Evolutionary conservation across 306 rosid genomes (phyloP), one percentile per base, ranked within the genome.

Genomic region (Elaeagnus macrophylla): DNA sequence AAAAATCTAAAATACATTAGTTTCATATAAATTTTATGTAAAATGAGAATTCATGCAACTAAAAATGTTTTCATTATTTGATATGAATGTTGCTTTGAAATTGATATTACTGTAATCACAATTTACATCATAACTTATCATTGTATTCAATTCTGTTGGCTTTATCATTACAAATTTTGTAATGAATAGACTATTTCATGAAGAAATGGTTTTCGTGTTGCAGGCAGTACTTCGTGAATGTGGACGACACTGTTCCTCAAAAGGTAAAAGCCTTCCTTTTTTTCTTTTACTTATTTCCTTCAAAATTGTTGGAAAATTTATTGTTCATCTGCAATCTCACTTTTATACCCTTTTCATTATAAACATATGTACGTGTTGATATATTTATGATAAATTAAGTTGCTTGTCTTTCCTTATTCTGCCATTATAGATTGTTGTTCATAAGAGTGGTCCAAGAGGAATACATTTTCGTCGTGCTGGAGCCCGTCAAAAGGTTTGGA

Each of bases 151-250:
- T n/a, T n/a, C n/a, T n/a, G n/a, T n/a, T n/a, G n/a, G n/a, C n/a
- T n/a, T n/a, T n/a, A n/a, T n/a, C n/a, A n/a, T n/a, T n/a, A n/a
- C n/a, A n/a, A n/a, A n/a, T n/a, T n/a, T n/a, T n/a, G n/a, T n/a
- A n/a, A 8, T 12, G 53, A 8, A 19, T 44, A 48, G 57, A 20
- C 13, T 45, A n/a, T 9, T 68, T 61, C 49, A 17, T 57, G 32
- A 18, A n/a, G n/a, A 49, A n/a, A n/a, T n/a, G n/a, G n/a, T n/a
- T n/a, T 54, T 70, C 45, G 47, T 18, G 2, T 40, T 65, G 51
- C 96, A 91, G 99, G 80, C 99, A 91, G 70, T 91, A 91, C 59
- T 91, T 91, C 73, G 99, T 91, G 57, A 54, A 87, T 57, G 84
- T 74, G 41, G 99, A 87, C 67, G 99, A 91, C 57, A 74, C 79